Percentiles rank a stretch among this genome's conserved stretches.
Conservation (phyloP, 805 yeast genomes). For the Scheffersomyces lignosus region DNA sequence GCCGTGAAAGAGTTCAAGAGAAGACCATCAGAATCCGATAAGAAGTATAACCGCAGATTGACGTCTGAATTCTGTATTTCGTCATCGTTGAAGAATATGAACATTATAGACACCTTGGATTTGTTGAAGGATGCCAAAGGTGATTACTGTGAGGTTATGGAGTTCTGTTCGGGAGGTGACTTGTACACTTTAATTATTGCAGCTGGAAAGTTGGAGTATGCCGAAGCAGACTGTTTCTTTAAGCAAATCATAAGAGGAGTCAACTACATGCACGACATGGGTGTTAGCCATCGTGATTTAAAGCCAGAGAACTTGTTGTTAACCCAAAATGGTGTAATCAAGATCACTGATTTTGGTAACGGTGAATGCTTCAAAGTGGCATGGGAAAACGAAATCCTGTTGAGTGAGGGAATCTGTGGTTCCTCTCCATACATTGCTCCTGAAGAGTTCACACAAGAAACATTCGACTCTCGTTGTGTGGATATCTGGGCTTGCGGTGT, state of each 20-base stretch:
- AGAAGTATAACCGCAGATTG: slow-evolving; percentile 67
- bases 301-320: slow-evolving; percentile 84
- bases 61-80: slow-evolving; percentile 84
- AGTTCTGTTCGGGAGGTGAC: slow-evolving; percentile 81
- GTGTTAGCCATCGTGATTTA: slow-evolving; percentile 85
- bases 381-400: slow-evolving; percentile 72
- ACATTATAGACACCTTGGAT: slow-evolving; percentile 76
- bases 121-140: slow-evolving; percentile 78
- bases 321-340: slow-evolving; percentile 69
- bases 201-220: slow-evolving; percentile 73
- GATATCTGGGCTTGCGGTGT: slow-evolving; percentile 95
- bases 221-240: slow-evolving; percentile 88
- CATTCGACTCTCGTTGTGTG: slow-evolving; percentile 78
- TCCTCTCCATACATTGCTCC: slow-evolving; percentile 91
- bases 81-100: slow-evolving; percentile 72
- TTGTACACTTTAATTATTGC: slow-evolving; percentile 71
- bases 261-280: slow-evolving; percentile 85
- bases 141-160: slow-evolving; percentile 84
- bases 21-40: slow-evolving; percentile 58
- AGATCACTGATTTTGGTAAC: slow-evolving; percentile 88
- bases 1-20: slow-evolving; percentile 88
- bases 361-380: slow-evolving; percentile 83
- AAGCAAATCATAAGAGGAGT: slow-evolving; percentile 84
- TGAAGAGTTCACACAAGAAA: slow-evolving; percentile 65
- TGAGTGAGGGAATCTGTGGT: slow-evolving; percentile 78